These are phyloP conservation scores for Fusarium scirpi DNA, from an alignment of 2,329 filamentous ascomycete species.

Conservation along the genomic window DNA sequence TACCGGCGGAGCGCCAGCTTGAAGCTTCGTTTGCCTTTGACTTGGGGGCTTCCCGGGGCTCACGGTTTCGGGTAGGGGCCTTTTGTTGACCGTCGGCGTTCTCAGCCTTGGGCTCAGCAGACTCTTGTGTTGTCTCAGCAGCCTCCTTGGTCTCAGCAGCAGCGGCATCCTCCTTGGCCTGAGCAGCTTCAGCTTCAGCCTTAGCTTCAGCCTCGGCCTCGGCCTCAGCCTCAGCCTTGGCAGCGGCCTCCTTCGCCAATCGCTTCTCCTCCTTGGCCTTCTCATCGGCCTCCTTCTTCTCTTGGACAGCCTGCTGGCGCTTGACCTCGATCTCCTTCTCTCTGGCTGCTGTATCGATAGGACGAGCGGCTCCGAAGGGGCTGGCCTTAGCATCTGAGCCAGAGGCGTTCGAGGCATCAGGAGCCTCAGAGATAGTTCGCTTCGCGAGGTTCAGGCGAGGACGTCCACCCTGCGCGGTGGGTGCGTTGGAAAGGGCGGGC, in stretches of 20 bases:
- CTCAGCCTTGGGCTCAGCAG: conserved; percentile 42
- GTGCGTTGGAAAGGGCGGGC: conserved; percentile 69
- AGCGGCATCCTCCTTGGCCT: conserved; percentile 48
- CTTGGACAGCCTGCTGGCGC: conserved; percentile 76
- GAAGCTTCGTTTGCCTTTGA: conserved; percentile 68
- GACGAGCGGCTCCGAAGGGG: conserved; percentile 92
- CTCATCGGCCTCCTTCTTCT: conserved; percentile 89
- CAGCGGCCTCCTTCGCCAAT: conserved; percentile 68
- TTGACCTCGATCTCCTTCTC: conserved; percentile 94
- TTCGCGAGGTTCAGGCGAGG: conserved; percentile 91
- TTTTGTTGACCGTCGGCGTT: conserved; percentile 62
- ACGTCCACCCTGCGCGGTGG: conserved; percentile 68
- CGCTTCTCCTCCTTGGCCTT: conserved; percentile 82
- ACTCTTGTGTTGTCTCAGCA: conserved; percentile 46
- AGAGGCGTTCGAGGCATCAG: conserved; percentile 62
- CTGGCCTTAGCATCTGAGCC: conserved; percentile 81
- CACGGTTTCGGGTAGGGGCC: conserved; percentile 55
- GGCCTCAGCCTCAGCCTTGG: conserved; percentile 59
- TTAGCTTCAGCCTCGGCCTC: conserved; percentile 50
- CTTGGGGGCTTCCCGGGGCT: conserved; percentile 60
- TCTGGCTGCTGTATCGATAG: conserved; percentile 90
- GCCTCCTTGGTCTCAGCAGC: conserved; percentile 47
- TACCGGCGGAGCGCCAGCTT: conserved; percentile 69
- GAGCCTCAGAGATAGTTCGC: conserved; percentile 85
- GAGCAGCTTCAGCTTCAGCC: conserved; percentile 49